Evolutionary conservation across 2,329 filamentous ascomycete genomes (phyloP).

Genomic region (Fusarium sp.): DNA sequence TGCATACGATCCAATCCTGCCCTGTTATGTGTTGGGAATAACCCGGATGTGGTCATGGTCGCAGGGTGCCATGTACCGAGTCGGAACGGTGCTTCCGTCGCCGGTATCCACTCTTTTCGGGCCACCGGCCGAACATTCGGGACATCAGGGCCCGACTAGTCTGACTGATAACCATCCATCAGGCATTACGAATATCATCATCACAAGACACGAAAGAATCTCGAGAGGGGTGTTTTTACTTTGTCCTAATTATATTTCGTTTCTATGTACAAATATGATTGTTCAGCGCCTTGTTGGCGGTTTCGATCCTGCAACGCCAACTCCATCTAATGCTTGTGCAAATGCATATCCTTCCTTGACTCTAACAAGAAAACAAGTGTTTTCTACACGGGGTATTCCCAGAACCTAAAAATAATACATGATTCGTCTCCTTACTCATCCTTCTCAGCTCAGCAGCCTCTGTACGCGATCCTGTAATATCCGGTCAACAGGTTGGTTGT

Average conservation of each 20-base stretch:
- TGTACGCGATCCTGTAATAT: slow-evolving; percentile 54
- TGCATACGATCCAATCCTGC: background rate
- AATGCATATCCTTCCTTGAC: slow-evolving; percentile 26
- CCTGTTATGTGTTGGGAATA: background rate
- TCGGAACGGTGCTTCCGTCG: slow-evolving; percentile 38
- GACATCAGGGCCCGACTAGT: background rate
- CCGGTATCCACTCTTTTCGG: slow-evolving; percentile 31
- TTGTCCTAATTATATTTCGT: background rate
- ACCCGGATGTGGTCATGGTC: background rate
- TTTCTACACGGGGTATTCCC: slow-evolving; percentile 35
- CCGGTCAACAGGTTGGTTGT: slow-evolving; percentile 54
- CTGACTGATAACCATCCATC: background rate
- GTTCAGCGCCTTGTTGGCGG: slow-evolving; percentile 2
- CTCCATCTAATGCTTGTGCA: slow-evolving; percentile 37
- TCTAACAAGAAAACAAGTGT: slow-evolving; percentile 12
- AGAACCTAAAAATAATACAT: slow-evolving; percentile 18
- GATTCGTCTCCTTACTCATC: background rate
- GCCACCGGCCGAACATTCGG: slow-evolving; percentile 5
- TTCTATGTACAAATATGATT: slow-evolving; percentile 20
- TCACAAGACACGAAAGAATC: background rate
- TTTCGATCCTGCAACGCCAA: slow-evolving; percentile 31
- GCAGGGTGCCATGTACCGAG: slow-evolving; percentile 1
- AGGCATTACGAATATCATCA: background rate
- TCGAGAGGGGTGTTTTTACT: background rate
- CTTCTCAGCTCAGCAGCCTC: slow-evolving; percentile 47